Base-by-base conservation (phyloP, 129 eudicot genomes). In the Arctium minus region DNA sequence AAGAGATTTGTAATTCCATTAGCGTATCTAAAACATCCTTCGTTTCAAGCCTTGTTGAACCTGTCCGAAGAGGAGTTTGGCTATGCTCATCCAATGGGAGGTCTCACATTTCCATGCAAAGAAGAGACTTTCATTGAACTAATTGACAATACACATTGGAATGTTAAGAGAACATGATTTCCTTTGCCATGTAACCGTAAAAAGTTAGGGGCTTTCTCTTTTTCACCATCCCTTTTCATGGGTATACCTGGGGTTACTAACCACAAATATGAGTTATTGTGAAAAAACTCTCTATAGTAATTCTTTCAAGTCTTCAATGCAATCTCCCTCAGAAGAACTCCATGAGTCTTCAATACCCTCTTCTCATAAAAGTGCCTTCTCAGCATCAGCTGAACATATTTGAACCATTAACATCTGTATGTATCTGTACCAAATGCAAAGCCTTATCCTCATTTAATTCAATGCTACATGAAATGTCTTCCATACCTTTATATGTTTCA, bases 51-150 rank as follows among this genome's bases (percentile, higher is more conserved):
- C 17, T 56, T 56, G 67, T 17, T 56, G 29, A 56, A 56, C 8
- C 29, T 56, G 67, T 27, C 67, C 17, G 67, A 56, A 56, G 67
- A 56, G 27, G 27, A 56, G 67, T 56, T 56, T 17, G 67, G 67
- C 29, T 56, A 37, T 73, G 32, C 44, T 39, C 77, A 73, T 38
- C 8, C 67, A 5, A 73, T n/a, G 77, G 77, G 77, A 37, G 60
- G 77, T 11, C 77, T 73, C 32, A 73, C 77, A 73, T 37, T 73
- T 38, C 77, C 31, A 17, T 73, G 77, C 56, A 38, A 48, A 15
- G 77, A 73, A 36, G 77, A 72, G 68, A 42, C 68, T 22, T 84
- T 84, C 56, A 62, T 72, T n/a, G 40, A 72, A 4, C 67, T 56
- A 56, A 56, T 56, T 17, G 29, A 56, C 22, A n/a, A 0, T 56